These are phyloP conservation scores for Akanthomyces muscarius DNA, from an alignment of 2,329 filamentous ascomycete genomes.

Conservation along the genomic window DNA sequence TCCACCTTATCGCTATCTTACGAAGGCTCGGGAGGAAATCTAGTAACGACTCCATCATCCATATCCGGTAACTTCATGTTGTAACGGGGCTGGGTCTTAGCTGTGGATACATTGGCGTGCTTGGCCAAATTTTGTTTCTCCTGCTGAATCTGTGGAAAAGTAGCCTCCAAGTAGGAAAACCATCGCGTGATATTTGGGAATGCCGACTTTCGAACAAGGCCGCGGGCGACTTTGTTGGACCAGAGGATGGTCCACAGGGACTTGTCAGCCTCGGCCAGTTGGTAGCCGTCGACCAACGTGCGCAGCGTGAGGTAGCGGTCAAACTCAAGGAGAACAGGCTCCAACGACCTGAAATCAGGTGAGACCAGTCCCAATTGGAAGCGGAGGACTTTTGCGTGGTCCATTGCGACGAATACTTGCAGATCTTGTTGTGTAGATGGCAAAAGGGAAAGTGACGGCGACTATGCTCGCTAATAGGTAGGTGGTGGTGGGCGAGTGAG, in stretches of 20 bases:
- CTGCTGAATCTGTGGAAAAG: not conserved
- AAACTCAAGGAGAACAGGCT: not conserved
- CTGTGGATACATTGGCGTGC: too few relatives aligned
- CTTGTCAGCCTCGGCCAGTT: not conserved
- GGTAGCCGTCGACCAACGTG: conserved; percentile 2
- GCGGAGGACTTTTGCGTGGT: too few relatives aligned
- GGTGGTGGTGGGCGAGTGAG: too few relatives aligned
- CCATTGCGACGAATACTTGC: too few relatives aligned
- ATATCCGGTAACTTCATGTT: conserved; percentile 75
- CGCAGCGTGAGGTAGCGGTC: conserved; percentile 9
- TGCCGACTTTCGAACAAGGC: not conserved
- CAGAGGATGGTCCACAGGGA: not conserved
- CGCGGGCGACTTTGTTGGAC: conserved; percentile 4
- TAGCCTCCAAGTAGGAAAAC: conserved; percentile 1
- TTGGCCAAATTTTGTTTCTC: not conserved
- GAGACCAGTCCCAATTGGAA: too few relatives aligned
- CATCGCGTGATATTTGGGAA: conserved; percentile 10
- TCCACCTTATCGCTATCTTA: conserved; percentile 35
- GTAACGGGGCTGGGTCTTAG: conserved; percentile 44
- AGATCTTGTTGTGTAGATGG: too few relatives aligned
- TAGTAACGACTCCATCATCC: conserved; percentile 75
- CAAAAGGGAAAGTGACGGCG: too few relatives aligned
- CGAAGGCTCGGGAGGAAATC: conserved; percentile 86
- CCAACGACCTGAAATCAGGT: not conserved
- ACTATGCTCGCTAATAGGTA: too few relatives aligned